Conservation (phyloP, 2,329 filamentous ascomycete species). For the Epichloe uncinata region DNA sequence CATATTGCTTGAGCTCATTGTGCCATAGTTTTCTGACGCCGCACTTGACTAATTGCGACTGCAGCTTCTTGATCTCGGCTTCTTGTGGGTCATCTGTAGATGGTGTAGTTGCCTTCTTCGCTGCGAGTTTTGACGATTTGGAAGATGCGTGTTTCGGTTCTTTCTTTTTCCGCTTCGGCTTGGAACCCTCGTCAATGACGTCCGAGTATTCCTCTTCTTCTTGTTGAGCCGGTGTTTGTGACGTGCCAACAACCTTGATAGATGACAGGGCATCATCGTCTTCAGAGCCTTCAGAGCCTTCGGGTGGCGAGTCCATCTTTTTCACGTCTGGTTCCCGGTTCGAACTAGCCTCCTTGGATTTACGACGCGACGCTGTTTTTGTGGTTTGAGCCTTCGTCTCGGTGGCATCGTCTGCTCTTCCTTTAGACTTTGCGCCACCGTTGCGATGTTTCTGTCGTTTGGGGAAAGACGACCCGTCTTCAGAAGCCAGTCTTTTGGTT, state of each 20-base stretch:
- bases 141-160: slow-evolving; percentile 19
- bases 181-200: slow-evolving; percentile 60
- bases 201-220: slow-evolving; percentile 29
- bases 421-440: slow-evolving; percentile 1
- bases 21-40: slow-evolving; percentile 88
- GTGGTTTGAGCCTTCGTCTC: slow-evolving; percentile 5
- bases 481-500: slow-evolving; percentile 22
- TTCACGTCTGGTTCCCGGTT: slow-evolving; percentile 7
- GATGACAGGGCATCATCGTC: slow-evolving; percentile 9
- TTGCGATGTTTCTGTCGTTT: slow-evolving; percentile 8
- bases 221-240: slow-evolving; percentile 14
- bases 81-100: slow-evolving; percentile 45
- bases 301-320: slow-evolving; percentile 6
- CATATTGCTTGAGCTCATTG: slow-evolving; percentile 64
- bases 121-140: slow-evolving; percentile 16
- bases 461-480: slow-evolving; percentile 17
- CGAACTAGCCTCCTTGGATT: slow-evolving; percentile 5
- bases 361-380: slow-evolving; percentile 7
- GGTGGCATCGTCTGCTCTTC: neutral
- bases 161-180: slow-evolving; percentile 45
- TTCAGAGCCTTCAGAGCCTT: slow-evolving; percentile 9
- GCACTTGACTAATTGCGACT: slow-evolving; percentile 78
- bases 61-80: slow-evolving; percentile 75
- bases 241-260: slow-evolving; percentile 10
- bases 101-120: slow-evolving; percentile 16